A percentile compares a stretch with the other conserved stretches of the same genome.
These are phyloP conservation scores for Meyerozyma athensensis DNA, from an alignment of 1,139 yeast species.

Conservation along the genomic window DNA sequence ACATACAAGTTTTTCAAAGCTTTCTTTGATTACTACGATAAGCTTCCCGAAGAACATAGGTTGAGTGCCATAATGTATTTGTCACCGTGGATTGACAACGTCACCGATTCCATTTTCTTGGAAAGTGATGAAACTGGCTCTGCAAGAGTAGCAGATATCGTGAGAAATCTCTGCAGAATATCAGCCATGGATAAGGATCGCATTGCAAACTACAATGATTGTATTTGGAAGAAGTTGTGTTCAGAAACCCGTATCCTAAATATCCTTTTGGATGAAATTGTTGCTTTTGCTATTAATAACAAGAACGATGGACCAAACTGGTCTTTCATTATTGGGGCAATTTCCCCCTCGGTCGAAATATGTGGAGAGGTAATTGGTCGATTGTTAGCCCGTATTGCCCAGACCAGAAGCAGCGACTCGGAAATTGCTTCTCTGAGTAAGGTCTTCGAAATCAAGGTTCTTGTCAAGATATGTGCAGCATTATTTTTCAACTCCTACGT, in stretches of 20 bases:
- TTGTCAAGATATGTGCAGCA: constrained; percentile 62
- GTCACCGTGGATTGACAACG: constrained; percentile 76
- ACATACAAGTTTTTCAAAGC: constrained; percentile 61
- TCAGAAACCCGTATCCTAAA: constrained; percentile 56
- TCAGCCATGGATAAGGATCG: constrained; percentile 47
- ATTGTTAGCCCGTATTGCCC: constrained; percentile 47
- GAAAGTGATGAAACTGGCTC: constrained; percentile 54
- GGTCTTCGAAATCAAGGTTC: constrained; percentile 69
- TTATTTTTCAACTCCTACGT: constrained; percentile 69
- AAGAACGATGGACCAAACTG: constrained; percentile 70
- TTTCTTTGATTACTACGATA: constrained; percentile 53
- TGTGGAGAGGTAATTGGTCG: constrained; percentile 63
- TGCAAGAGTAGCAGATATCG: constrained; percentile 54
- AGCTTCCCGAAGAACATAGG: constrained; percentile 29
- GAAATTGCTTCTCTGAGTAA: constrained; percentile 57
- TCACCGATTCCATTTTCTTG: constrained; percentile 53
- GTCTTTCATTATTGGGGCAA: constrained; percentile 56
- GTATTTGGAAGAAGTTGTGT: constrained; percentile 69
- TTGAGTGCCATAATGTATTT: constrained; percentile 49
- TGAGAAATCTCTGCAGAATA: constrained; percentile 60
- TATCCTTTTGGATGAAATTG: constrained; percentile 65
- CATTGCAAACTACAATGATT: constrained; percentile 38
- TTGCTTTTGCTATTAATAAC: constrained; percentile 69
- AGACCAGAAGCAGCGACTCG: constrained; percentile 43
- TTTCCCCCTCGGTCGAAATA: constrained; percentile 71